These are phyloP conservation scores for Scytalidium lignicola DNA, from an alignment of 2,329 filamentous ascomycete genomes.

Conservation along the genomic window DNA sequence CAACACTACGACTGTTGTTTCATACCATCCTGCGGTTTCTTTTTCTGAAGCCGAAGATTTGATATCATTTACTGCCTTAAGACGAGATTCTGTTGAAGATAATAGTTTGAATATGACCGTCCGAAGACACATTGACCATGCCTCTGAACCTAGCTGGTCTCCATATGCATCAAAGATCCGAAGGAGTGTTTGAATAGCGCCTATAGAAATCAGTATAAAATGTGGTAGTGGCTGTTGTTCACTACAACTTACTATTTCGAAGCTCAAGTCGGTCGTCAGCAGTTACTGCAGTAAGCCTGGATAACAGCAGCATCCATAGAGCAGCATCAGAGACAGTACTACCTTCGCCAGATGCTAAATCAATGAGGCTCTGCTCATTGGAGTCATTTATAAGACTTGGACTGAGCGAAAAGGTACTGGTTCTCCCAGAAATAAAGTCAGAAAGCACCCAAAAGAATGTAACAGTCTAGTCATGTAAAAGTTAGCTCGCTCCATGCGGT, in stretches of 20 bases:
- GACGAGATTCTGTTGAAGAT: conserved; percentile 58
- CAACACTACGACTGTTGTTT: conserved; percentile 70
- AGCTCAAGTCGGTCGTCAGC: conserved; percentile 69
- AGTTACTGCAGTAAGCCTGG: conserved; percentile 66
- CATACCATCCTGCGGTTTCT: conserved; percentile 58
- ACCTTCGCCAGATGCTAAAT: conserved; percentile 54
- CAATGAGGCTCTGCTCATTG: conserved; percentile 51
- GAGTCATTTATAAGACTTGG: conserved; percentile 48
- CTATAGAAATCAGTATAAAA: conserved; percentile 35
- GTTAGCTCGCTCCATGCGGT: conserved; percentile 12
- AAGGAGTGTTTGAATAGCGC: conserved; percentile 82
- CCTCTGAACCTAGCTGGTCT: conserved; percentile 68
- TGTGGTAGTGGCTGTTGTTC: conserved; percentile 8
- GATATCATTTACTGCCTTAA: conserved; percentile 34
- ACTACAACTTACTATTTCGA: conserved; percentile 56
- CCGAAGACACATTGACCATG: conserved; percentile 80
- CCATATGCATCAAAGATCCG: conserved; percentile 91
- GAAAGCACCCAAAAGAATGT: conserved; percentile 96
- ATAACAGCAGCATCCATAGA: conserved; percentile 72
- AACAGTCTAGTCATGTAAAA: conserved; percentile 55
- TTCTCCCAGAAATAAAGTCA: conserved; percentile 69
- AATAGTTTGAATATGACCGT: conserved; percentile 76
- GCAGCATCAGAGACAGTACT: conserved; percentile 61
- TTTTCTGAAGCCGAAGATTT: conserved; percentile 33
- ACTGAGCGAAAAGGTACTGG: conserved; percentile 52